phyloP scores from a whole-genome alignment of 495 filamentous ascomycete genomes.

The Penicillium ochrochloron region DNA sequence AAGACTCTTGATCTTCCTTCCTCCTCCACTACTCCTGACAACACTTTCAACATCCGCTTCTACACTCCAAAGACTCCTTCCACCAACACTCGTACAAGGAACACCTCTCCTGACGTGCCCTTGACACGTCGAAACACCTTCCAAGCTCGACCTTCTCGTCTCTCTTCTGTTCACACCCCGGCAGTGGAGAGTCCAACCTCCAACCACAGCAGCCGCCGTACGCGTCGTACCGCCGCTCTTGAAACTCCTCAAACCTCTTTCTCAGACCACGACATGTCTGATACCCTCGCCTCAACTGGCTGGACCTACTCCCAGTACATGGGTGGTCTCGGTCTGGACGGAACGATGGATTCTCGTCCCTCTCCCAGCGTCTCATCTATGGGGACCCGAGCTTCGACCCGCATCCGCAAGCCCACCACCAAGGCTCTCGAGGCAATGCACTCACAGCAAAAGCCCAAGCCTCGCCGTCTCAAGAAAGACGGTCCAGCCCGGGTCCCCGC shows the following conservation, averaged over 20 bases:
- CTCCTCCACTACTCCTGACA: constrained; percentile 20
- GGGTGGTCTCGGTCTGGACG: constrained; percentile 34
- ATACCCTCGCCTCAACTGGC: constrained; percentile 16
- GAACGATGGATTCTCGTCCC: constrained; percentile 29
- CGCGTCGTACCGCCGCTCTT: constrained; percentile 21
- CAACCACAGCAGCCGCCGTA: constrained; percentile 23
- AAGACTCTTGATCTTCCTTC: constrained; percentile 14
- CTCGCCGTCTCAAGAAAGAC: constrained; percentile 21
- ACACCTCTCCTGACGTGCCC: constrained; percentile 18
- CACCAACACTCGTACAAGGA: not conserved
- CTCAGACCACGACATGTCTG: constrained; percentile 24
- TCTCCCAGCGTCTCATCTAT: constrained; percentile 39
- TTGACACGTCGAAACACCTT: constrained; percentile 25
- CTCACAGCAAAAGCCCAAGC: constrained; percentile 31
- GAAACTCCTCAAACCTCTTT: constrained; percentile 18
- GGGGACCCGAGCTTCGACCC: constrained; percentile 37
- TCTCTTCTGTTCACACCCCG: constrained; percentile 34
- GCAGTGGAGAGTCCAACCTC: constrained; percentile 23
- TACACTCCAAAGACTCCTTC: constrained; percentile 21
- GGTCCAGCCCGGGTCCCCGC: constrained; percentile 17
- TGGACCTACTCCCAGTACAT: constrained; percentile 28
- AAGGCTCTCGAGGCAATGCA: constrained; percentile 46
- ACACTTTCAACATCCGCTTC: constrained; percentile 22
- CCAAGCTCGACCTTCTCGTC: constrained; percentile 30
- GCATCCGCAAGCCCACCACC: constrained; percentile 46